Base-by-base conservation (phyloP, 352 stramenopile genomes). In the Globisporangium emineosum region DNA sequence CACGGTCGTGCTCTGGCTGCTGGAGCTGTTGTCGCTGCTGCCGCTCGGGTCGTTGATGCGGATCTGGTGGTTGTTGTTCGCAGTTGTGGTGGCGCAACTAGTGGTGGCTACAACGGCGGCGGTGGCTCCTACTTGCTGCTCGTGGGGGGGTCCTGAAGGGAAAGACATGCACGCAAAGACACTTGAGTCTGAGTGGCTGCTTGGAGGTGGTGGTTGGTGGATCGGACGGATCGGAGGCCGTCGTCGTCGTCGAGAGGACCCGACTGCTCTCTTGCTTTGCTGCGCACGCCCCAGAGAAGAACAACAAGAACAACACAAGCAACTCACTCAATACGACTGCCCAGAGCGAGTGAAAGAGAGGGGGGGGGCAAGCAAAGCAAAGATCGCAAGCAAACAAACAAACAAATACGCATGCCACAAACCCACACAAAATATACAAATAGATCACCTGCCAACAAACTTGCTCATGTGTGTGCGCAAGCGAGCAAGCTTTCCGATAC, bases 121-220 rank as follows among this genome's bases (percentile, higher is more conserved):
- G 23, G 55, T 1, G 52, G 42, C n/a, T 58, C n/a, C 40, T 42
- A 35, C 50, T 58, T 43, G 43, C 21, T 23, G 30, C n/a, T 45
- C 60, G 37, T 45, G 21, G 15, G 27, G 13, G 51, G 37, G 17
- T 58, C 45, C 58, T 64, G 59, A 21, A 56, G 50, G 23, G 49
- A 58, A 64, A 64, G 59, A 64, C 59, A 64, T 64, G 59, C 59
- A 58, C 59, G 47, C 59, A 64, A 56, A 56, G 45, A 64, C 43
- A 54, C 32, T 42, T 65, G 35, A 47, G 54, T 37, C 51, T 35
- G 49, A 17, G 35, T 56, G 30, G 27, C n/a, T 40, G 50, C 50
- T 23, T 47, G 40, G 32, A 21, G 37, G 30, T 19, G 15, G 13
- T 42, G 33, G 47, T 27, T 15, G 33, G 33, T 30, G 15, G 51